Evolutionary conservation across 148 eudicot species (phyloP), one percentile per base, ranked within the genome.

Genomic region (Fagopyrum tataricum): DNA sequence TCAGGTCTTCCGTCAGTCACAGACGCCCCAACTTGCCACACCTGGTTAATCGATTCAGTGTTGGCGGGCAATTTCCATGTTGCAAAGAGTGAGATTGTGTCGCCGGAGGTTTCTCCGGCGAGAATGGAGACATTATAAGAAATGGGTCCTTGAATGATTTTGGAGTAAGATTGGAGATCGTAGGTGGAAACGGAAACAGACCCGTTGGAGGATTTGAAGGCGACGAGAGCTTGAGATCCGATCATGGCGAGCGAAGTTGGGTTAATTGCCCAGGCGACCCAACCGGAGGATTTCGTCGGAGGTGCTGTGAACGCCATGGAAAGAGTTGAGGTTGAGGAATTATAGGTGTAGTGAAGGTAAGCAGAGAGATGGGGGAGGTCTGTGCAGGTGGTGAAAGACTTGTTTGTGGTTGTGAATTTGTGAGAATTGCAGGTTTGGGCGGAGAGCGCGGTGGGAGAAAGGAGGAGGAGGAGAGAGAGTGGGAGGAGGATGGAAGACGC

Each of bases 241-340:
- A 15, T 68, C 84, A 81, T 81, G 24, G 72, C 73, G 10, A 69
- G 1, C 51, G 3, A 48, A 0, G 4, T 59, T 2, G 81, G 84
- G 79, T 81, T 81, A 17, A 83, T 68, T 42, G 81, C 86, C 85
- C 86, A 86, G 4, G 85, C 74, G 21, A 83, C 24, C 87, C 89
- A 86, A 8, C 89, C 85, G 49, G 40, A 48, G 23, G 83, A 41
- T 7, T 17, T 6, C 14, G 85, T 26, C 0, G 82, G 83, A 4
- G 77, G 44, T 31, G 86, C 84, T n/a, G 67, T 43, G 79, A 79
- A 86, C 43, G 84, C 87, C 58, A 84, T 53, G 40, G 80, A 78
- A 7, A 86, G 84, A 9, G 82, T 31, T 43, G 82, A 72, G 2
- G 72, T 37, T 42, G 80, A 15, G 26, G 61, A 21, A 52, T 80